Evolutionary conservation across 2,329 filamentous ascomycete genomes (phyloP).

Genomic region (Sarocladiaceae sp.): DNA sequence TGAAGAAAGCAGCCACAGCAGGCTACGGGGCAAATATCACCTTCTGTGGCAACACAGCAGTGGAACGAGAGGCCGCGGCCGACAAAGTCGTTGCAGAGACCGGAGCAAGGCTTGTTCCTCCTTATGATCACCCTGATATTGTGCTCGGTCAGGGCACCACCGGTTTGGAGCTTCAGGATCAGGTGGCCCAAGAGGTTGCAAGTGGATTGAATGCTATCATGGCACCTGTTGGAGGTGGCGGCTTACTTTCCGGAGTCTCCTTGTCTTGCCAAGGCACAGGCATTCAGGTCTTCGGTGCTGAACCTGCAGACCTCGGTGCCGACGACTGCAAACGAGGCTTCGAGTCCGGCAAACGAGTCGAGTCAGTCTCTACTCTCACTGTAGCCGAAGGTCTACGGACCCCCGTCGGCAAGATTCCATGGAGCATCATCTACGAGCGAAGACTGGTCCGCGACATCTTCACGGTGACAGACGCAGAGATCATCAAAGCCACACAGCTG

Average conservation of each 20-base stretch:
- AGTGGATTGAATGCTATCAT: slow-evolving; percentile 29
- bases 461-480: slow-evolving; percentile 77
- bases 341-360: slow-evolving; percentile 58
- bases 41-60: slow-evolving; percentile 78
- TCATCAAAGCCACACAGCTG: slow-evolving; percentile 68
- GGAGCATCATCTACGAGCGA: slow-evolving; percentile 56
- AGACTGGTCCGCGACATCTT: slow-evolving; percentile 68
- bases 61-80: slow-evolving; percentile 77
- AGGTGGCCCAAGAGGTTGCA: slow-evolving; percentile 54
- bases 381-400: slow-evolving; percentile 88
- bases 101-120: slow-evolving; percentile 75
- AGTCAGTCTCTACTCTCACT: slow-evolving; percentile 68
- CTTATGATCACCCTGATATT: slow-evolving; percentile 89
- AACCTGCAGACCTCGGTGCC: slow-evolving; percentile 76
- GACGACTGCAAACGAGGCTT: slow-evolving; percentile 78
- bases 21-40: slow-evolving; percentile 73
- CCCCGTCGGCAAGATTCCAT: slow-evolving; percentile 73
- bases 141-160: slow-evolving; percentile 91
- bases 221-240: not conserved
- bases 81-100: slow-evolving; percentile 65
- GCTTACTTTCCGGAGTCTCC: slow-evolving; percentile 74
- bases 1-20: slow-evolving; percentile 79
- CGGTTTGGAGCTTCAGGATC: slow-evolving; percentile 74
- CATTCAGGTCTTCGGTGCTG: slow-evolving; percentile 78
- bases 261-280: slow-evolving; percentile 69